phyloP scores from a whole-genome alignment of 2,329 filamentous ascomycete species.

The Talaromyces sp. region DNA sequence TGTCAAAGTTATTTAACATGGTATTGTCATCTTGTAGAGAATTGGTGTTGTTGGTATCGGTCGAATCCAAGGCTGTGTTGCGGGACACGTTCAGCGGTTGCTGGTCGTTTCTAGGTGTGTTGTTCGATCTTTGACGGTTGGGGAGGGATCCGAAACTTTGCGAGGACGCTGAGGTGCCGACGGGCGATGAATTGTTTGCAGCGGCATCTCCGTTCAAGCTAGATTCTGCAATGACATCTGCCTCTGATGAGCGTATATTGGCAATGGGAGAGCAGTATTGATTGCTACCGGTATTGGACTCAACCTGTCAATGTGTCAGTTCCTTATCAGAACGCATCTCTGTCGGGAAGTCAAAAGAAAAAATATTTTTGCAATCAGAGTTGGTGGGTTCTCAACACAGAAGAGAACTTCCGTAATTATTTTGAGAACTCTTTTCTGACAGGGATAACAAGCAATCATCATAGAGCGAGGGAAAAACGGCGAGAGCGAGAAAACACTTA shows the following conservation, averaged over 20 bases:
- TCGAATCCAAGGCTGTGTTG: neutral
- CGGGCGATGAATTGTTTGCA: slow-evolving; percentile 7
- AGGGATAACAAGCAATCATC: slow-evolving; percentile 87
- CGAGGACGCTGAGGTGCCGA: neutral
- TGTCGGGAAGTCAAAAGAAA: neutral
- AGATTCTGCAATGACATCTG: neutral
- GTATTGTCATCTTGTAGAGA: slow-evolving; percentile 11
- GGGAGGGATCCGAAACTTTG: slow-evolving; percentile 24
- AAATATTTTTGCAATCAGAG: slow-evolving; percentile 58
- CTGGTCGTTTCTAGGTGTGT: neutral
- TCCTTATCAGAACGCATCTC: neutral
- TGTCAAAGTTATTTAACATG: slow-evolving; percentile 26
- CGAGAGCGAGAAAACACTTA: slow-evolving; percentile 10
- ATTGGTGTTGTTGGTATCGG: slow-evolving; percentile 5
- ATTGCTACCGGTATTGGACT: neutral
- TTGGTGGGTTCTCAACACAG: slow-evolving; percentile 69
- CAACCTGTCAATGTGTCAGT: neutral
- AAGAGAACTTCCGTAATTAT: slow-evolving; percentile 31
- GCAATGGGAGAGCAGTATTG: neutral
- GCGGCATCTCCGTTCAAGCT: neutral
- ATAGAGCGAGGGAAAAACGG: slow-evolving; percentile 50
- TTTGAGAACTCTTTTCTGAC: slow-evolving; percentile 69
- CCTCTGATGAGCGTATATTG: slow-evolving; percentile 1
- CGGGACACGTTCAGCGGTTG: neutral
- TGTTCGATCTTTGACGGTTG: slow-evolving; percentile 24